phyloP scores from a whole-genome alignment of 495 filamentous ascomycete species.

The Echria macrotheca region DNA sequence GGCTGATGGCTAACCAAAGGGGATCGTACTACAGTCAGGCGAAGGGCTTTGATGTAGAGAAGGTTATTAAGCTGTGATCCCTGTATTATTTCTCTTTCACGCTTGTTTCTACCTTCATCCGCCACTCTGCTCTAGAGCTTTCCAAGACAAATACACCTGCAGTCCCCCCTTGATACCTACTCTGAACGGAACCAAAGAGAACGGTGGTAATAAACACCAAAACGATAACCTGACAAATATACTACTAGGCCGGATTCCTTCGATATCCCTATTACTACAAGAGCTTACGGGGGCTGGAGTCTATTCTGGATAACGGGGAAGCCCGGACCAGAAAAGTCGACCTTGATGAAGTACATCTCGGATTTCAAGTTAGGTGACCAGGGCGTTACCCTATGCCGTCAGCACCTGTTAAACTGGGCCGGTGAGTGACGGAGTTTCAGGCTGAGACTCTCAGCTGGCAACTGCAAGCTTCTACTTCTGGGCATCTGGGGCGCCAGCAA shows the following conservation, averaged over 20 bases:
- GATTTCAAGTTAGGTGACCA: neutral
- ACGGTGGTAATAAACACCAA: too few species aligned
- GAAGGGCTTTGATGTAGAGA: neutral
- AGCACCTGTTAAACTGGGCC: neutral
- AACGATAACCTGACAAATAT: too few species aligned
- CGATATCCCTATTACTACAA: too few species aligned
- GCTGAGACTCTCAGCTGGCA: neutral
- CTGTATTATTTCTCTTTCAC: too few species aligned
- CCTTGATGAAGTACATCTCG: neutral
- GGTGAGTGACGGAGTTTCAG: too few species aligned
- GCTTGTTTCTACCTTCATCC: too few species aligned
- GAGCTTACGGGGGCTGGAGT: too few species aligned
- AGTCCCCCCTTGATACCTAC: too few species aligned
- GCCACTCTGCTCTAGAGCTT: too few species aligned
- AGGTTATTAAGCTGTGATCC: slow-evolving; percentile 3
- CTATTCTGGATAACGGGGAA: neutral
- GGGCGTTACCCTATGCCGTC: neutral
- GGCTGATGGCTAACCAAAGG: slow-evolving; percentile 8
- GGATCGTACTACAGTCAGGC: slow-evolving; percentile 2
- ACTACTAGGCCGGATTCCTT: too few species aligned
- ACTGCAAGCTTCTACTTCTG: neutral
- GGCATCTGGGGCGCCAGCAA: neutral
- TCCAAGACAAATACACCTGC: too few species aligned
- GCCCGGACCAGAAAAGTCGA: neutral
- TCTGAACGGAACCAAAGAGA: too few species aligned